phyloP scores from a whole-genome alignment of 225 moss, liverwort and hornwort species.

The Pleurozium schreberi region DNA sequence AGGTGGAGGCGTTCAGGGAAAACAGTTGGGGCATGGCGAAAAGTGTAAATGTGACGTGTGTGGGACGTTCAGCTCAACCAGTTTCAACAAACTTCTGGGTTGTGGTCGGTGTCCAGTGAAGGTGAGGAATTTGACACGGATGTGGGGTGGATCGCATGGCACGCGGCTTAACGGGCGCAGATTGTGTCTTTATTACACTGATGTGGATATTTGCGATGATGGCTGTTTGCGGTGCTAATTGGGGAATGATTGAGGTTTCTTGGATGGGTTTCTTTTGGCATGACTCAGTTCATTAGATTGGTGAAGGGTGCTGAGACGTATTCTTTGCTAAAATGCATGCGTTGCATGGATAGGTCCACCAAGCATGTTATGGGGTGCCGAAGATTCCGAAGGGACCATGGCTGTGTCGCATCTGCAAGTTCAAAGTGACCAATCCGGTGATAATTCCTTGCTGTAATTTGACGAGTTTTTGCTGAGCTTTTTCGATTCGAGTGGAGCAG shows the following conservation, averaged over 20 bases:
- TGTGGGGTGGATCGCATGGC: background rate
- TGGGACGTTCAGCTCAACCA: conserved; percentile 58
- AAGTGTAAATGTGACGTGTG: conserved; percentile 69
- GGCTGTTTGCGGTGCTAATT: background rate
- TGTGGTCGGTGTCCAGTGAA: conserved; percentile 85
- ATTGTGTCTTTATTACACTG: background rate
- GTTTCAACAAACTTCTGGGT: conserved; percentile 65
- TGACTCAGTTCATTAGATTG: background rate
- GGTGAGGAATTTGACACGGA: conserved; percentile 40
- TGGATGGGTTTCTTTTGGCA: background rate
- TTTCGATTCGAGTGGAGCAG: background rate
- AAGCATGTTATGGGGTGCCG: conserved; percentile 91
- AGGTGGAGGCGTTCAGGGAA: background rate
- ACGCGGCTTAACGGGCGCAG: background rate
- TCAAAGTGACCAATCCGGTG: conserved; percentile 48
- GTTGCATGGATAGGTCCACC: conserved; percentile 60
- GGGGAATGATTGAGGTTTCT: background rate
- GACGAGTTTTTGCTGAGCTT: background rate
- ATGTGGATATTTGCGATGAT: background rate
- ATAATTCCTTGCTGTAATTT: background rate
- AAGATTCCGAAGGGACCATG: conserved; percentile 74
- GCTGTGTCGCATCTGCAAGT: conserved; percentile 91
- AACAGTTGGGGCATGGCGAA: conserved; percentile 1
- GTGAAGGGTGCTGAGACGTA: background rate
- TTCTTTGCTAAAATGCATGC: background rate